These are phyloP conservation scores for Trichoderma aggressivum DNA, from an alignment of 2,329 filamentous ascomycete species.

Conservation along the genomic window DNA sequence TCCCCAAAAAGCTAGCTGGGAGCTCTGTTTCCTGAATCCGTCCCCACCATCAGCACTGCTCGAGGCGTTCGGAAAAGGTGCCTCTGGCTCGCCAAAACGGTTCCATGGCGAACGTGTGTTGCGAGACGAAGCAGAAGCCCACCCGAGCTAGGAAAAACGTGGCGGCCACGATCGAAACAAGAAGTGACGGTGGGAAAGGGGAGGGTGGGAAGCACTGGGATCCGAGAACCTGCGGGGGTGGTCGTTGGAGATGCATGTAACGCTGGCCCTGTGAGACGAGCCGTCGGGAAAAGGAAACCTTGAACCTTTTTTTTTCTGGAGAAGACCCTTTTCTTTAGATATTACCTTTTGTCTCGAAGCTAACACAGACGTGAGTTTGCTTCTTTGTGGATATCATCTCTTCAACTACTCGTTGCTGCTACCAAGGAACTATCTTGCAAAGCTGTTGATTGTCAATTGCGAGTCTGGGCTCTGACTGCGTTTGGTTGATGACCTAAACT, in stretches of 20 bases:
- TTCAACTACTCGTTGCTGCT: not conserved
- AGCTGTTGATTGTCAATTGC: not conserved
- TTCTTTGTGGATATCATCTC: not conserved
- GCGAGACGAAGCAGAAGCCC: not conserved
- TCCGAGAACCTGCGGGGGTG: conserved; percentile 5
- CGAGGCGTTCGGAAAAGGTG: not conserved
- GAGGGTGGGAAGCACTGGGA: not conserved
- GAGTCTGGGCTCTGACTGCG: not conserved
- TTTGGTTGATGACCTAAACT: not conserved
- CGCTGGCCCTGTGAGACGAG: not conserved
- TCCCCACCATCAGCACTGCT: conserved; percentile 36
- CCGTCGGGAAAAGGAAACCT: conserved; percentile 10
- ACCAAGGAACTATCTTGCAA: not conserved
- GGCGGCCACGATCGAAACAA: not conserved
- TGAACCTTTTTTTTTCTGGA: not conserved
- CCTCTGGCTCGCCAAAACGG: not conserved
- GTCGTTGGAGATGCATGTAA: not conserved
- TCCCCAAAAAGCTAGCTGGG: conserved; percentile 8
- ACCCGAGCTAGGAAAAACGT: conserved; percentile 4
- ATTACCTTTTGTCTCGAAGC: not conserved
- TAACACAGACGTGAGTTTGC: not conserved
- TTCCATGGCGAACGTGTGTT: not conserved
- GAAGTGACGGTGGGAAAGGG: not conserved
- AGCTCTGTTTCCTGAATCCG: conserved; percentile 29
- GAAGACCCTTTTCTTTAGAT: not conserved